These are phyloP conservation scores for Clonostachys chloroleuca DNA, from an alignment of 2,329 filamentous ascomycete species.

Conservation along the genomic window DNA sequence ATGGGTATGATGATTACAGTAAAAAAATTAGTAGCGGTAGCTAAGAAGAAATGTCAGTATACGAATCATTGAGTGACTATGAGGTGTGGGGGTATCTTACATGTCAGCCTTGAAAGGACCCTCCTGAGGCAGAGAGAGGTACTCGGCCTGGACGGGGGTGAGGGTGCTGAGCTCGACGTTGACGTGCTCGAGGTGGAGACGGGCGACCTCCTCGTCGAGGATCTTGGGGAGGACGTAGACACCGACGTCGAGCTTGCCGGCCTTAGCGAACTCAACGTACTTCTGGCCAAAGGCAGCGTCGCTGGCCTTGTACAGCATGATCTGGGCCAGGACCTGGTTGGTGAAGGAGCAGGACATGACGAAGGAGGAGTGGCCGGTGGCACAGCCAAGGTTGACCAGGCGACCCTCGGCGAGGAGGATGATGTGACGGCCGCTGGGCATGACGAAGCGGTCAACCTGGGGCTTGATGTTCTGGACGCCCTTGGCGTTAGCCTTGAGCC, in stretches of 20 bases:
- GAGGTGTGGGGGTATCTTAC: conserved; percentile 41
- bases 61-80: neutral
- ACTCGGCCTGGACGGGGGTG: conserved; percentile 84
- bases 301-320: conserved; percentile 92
- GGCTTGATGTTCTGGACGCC: conserved; percentile 99
- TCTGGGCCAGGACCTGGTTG: conserved; percentile 99
- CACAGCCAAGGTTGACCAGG: conserved; percentile 98
- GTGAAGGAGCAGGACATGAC: conserved; percentile 99
- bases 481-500: conserved; percentile 95
- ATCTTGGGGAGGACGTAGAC: conserved; percentile 97
- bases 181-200: conserved; percentile 88
- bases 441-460: conserved; percentile 96
- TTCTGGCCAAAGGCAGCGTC: conserved; percentile 86
- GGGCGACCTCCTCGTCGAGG: conserved; percentile 96
- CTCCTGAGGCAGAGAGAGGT: conserved; percentile 79
- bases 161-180: conserved; percentile 91
- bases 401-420: conserved; percentile 98
- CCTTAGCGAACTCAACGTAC: conserved; percentile 94
- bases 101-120: conserved; percentile 97
- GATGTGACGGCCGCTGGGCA: conserved; percentile 92
- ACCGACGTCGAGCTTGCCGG: conserved; percentile 82
- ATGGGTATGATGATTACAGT: conserved; percentile 19
- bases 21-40: conserved; percentile 38
- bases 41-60: conserved; percentile 14
- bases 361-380: conserved; percentile 98